Evolutionary conservation across 768 basidiomycete genomes (phyloP).

Genomic region (Lactarius quietus): DNA sequence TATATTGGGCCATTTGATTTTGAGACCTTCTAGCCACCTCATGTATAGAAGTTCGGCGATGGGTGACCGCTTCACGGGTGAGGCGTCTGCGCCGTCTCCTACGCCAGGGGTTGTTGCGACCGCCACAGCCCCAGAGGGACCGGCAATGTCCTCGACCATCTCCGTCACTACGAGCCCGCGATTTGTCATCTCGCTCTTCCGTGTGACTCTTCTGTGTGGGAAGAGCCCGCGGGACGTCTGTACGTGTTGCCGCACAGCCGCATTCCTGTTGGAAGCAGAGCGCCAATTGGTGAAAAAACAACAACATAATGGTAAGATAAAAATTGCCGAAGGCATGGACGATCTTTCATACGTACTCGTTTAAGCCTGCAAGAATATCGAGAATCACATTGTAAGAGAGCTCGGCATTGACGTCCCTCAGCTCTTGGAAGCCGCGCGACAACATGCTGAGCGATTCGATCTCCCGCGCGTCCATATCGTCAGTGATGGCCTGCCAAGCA

Average conservation of each 20-base stretch:
- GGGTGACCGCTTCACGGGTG: slow-evolving; percentile 64
- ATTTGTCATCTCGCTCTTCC: slow-evolving; percentile 82
- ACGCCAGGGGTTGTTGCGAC: slow-evolving; percentile 41
- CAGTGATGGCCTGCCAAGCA: slow-evolving; percentile 54
- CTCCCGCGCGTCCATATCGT: slow-evolving; percentile 85
- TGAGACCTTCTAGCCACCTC: slow-evolving; percentile 92
- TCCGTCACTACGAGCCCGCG: slow-evolving; percentile 82
- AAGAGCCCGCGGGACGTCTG: slow-evolving; percentile 77
- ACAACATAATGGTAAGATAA: background rate
- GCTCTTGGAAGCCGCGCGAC: slow-evolving; percentile 81
- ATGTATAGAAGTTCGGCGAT: slow-evolving; percentile 96
- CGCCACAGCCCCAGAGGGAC: background rate
- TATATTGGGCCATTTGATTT: slow-evolving; percentile 85
- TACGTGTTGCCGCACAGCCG: slow-evolving; percentile 75
- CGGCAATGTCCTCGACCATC: slow-evolving; percentile 56
- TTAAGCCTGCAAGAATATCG: slow-evolving; percentile 86
- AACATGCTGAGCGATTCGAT: slow-evolving; percentile 89
- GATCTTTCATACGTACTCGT: slow-evolving; percentile 60
- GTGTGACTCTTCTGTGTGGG: slow-evolving; percentile 72
- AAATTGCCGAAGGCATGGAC: background rate
- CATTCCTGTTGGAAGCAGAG: slow-evolving; percentile 48
- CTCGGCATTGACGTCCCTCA: slow-evolving; percentile 78
- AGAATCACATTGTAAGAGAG: slow-evolving; percentile 85
- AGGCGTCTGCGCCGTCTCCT: slow-evolving; percentile 25
- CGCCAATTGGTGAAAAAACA: slow-evolving; percentile 17